A percentile compares a stretch with the other conserved stretches of the same genome.
phyloP scores from a whole-genome alignment of 2,329 filamentous ascomycete species.

The Diaporthe batatas region DNA sequence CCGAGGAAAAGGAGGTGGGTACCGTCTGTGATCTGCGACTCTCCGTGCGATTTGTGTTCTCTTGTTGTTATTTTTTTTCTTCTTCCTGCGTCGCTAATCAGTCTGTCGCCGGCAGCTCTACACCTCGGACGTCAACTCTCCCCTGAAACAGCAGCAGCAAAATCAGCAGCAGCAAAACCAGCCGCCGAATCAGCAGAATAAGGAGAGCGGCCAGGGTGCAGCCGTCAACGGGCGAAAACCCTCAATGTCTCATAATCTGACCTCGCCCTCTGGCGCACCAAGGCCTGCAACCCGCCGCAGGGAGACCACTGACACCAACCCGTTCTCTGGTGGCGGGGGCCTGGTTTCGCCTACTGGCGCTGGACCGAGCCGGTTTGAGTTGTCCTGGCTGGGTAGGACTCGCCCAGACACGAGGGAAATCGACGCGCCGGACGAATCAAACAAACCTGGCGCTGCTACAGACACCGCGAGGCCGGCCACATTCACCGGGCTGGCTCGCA shows the following conservation, averaged over 20 bases:
- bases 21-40: constrained; percentile 38
- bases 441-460: constrained; percentile 48
- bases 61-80: constrained; percentile 38
- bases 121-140: constrained; percentile 89
- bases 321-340: constrained; percentile 61
- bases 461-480: constrained; percentile 50
- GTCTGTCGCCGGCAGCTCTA: constrained; percentile 73
- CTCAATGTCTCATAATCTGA: constrained; percentile 82
- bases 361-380: constrained; percentile 71
- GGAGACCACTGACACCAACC: constrained; percentile 82
- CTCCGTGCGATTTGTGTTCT: constrained; percentile 33
- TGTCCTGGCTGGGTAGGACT: constrained; percentile 69
- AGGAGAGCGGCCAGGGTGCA: constrained; percentile 69
- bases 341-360: constrained; percentile 70
- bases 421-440: constrained; percentile 67
- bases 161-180: constrained; percentile 51
- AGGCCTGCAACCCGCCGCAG: constrained; percentile 84
- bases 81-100: constrained; percentile 46
- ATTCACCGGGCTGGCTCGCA: constrained; percentile 66
- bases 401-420: constrained; percentile 66
- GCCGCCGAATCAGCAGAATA: constrained; percentile 66
- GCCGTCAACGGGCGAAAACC: constrained; percentile 80
- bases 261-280: constrained; percentile 78
- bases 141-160: constrained; percentile 87
- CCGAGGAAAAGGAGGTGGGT: constrained; percentile 71